phyloP scores from a whole-genome alignment of 495 filamentous ascomycete genomes.

The Penicillium desertorum region DNA sequence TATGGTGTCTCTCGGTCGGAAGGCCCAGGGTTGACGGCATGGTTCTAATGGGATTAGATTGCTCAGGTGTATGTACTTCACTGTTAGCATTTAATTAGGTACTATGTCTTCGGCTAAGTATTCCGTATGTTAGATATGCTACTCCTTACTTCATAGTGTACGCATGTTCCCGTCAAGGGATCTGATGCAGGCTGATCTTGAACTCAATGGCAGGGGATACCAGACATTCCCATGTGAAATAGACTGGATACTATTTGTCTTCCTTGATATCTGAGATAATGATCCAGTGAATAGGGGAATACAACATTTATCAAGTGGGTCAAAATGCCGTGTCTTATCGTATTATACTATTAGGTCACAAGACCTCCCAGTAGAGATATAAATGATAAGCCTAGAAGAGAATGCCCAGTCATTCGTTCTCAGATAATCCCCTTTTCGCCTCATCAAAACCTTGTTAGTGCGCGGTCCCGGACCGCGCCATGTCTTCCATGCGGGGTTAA shows the following conservation, averaged over 20 bases:
- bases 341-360: constrained; percentile 1
- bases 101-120: too few relatives aligned
- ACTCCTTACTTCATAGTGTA: too few relatives aligned
- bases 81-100: too few relatives aligned
- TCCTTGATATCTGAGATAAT: too few relatives aligned
- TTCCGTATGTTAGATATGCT: too few relatives aligned
- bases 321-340: constrained; percentile 1
- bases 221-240: neutral
- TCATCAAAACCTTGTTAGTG: constrained; percentile 5
- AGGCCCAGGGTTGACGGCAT: too few relatives aligned
- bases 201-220: neutral
- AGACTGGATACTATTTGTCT: too few relatives aligned
- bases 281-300: neutral
- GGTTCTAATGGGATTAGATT: too few relatives aligned
- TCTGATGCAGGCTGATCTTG: neutral
- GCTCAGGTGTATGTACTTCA: too few relatives aligned
- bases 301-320: constrained; percentile 5
- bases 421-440: constrained; percentile 7
- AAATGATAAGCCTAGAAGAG: constrained; percentile 20
- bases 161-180: too few relatives aligned
- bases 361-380: too few relatives aligned
- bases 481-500: constrained; percentile 28
- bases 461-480: constrained; percentile 34
- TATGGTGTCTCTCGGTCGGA: neutral
- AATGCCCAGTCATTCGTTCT: too few relatives aligned